Conservation (phyloP, 495 filamentous ascomycete genomes). For the Penicillium silybi region DNA sequence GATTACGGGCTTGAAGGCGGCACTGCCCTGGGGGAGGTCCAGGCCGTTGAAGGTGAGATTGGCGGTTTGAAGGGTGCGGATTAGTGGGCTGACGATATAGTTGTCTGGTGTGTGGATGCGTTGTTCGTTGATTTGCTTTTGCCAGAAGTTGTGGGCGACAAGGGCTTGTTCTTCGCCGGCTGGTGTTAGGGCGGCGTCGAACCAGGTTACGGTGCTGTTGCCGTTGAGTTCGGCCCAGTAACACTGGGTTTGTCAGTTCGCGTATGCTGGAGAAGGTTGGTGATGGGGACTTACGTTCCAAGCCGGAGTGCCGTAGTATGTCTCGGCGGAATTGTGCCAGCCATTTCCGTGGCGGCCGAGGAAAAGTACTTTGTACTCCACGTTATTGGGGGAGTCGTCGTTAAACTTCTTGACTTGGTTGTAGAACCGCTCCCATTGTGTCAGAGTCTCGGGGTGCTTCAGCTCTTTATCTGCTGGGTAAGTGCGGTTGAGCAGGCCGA, state of each 20-base stretch:
- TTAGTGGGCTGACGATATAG: conserved; percentile 68
- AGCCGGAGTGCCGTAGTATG: conserved; percentile 60
- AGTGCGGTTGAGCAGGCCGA: conserved; percentile 59
- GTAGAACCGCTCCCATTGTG: conserved; percentile 67
- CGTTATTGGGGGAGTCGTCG: conserved; percentile 33
- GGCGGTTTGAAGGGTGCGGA: conserved; percentile 62
- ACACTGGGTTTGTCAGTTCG: conserved; percentile 41
- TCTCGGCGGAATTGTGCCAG: conserved; percentile 62
- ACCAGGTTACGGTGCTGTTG: conserved; percentile 63
- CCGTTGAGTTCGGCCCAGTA: conserved; percentile 70
- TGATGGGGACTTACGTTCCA: conserved; percentile 55
- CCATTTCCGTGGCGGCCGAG: conserved; percentile 69
- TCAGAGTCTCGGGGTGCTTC: conserved; percentile 35
- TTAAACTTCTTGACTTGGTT: conserved; percentile 55
- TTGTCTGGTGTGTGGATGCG: conserved; percentile 59
- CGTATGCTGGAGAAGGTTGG: neutral
- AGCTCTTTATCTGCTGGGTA: conserved; percentile 48
- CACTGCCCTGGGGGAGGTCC: conserved; percentile 37
- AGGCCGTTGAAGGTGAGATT: conserved; percentile 57
- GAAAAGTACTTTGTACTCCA: conserved; percentile 66
- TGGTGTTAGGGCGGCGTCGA: conserved; percentile 63
- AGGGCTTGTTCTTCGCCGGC: conserved; percentile 59
- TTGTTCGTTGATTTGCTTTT: conserved; percentile 43
- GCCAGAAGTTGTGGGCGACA: conserved; percentile 62
- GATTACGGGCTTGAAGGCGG: conserved; percentile 56